Conservation (phyloP, 768 basidiomycete genomes). For the Paxillus rubicundulus region DNA sequence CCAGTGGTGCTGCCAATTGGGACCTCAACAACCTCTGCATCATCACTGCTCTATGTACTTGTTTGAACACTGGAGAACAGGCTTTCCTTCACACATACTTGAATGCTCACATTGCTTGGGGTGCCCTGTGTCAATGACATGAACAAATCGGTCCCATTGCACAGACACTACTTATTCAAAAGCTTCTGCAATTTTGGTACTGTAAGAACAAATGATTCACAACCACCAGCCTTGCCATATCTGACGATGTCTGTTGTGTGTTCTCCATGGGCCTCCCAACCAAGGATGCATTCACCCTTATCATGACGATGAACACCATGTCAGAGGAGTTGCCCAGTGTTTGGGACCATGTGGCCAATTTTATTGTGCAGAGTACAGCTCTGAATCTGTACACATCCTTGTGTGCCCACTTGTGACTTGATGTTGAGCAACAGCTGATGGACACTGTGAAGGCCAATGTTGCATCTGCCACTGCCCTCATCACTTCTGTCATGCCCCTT, state of each 20-base stretch:
- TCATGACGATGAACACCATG: slow-evolving; percentile 14
- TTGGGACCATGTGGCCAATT: slow-evolving; percentile 5
- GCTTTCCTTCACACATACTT: background rate
- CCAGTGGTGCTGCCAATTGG: background rate
- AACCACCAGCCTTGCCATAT: background rate
- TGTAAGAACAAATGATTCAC: background rate
- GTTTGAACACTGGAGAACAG: background rate
- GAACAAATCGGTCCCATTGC: slow-evolving; percentile 14
- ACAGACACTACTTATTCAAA: slow-evolving; percentile 19
- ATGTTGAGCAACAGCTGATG: too few species aligned
- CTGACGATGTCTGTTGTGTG: slow-evolving; percentile 11
- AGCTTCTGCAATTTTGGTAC: slow-evolving; percentile 10
- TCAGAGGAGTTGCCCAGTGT: slow-evolving; percentile 8
- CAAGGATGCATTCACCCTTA: too few species aligned
- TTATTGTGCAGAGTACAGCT: background rate
- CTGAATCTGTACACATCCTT: too few species aligned
- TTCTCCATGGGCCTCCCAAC: slow-evolving; percentile 18
- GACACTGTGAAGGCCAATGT: too few species aligned
- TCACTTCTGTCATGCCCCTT: too few species aligned
- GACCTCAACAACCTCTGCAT: slow-evolving; percentile 4
- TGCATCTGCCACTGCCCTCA: too few species aligned
- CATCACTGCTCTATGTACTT: background rate
- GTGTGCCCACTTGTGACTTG: too few species aligned
- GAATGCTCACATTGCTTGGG: slow-evolving; percentile 6
- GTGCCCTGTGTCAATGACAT: slow-evolving; percentile 10